Percentiles rank a stretch among this genome's conserved stretches.
Evolutionary conservation across 75 land plant species (phyloP).

Genomic region (Isoetes taiwanensis): DNA sequence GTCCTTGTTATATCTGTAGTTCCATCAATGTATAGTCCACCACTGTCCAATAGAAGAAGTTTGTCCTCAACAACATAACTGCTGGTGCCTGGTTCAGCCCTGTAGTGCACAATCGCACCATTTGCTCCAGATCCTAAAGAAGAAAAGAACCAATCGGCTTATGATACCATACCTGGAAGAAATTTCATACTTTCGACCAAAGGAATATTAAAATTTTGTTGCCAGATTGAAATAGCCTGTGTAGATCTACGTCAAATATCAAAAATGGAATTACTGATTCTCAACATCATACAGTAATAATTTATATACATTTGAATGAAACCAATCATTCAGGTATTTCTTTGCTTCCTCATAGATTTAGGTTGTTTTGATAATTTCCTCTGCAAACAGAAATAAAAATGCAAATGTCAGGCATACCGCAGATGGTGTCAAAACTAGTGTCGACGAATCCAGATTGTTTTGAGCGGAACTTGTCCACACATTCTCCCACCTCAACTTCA

Average conservation of each 20-base stretch:
- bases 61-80: constrained; percentile 65
- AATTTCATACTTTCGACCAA: too few species aligned
- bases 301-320: neutral
- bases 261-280: too few species aligned
- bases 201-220: too few species aligned
- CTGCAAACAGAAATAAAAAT: neutral
- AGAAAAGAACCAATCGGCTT: too few species aligned
- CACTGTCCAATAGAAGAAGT: constrained; percentile 81
- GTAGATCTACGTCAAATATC: too few species aligned
- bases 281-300: too few species aligned
- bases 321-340: neutral
- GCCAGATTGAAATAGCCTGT: too few species aligned
- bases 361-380: neutral
- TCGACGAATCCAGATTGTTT: constrained; percentile 81
- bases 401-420: constrained; percentile 35
- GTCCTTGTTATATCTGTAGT: constrained; percentile 96
- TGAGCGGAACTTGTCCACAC: constrained; percentile 62
- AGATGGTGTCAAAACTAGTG: constrained; percentile 93
- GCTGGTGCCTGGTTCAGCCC: constrained; percentile 42
- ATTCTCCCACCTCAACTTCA: constrained; percentile 83
- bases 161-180: too few species aligned
- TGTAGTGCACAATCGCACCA: constrained; percentile 94
- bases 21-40: constrained; percentile 92
- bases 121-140: constrained; percentile 77
- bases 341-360: neutral